A percentile compares a stretch with the other conserved stretches of the same genome.
Conservation (phyloP, 2,329 filamentous ascomycete species). For the Pseudocercospora pini-densiflorae region DNA sequence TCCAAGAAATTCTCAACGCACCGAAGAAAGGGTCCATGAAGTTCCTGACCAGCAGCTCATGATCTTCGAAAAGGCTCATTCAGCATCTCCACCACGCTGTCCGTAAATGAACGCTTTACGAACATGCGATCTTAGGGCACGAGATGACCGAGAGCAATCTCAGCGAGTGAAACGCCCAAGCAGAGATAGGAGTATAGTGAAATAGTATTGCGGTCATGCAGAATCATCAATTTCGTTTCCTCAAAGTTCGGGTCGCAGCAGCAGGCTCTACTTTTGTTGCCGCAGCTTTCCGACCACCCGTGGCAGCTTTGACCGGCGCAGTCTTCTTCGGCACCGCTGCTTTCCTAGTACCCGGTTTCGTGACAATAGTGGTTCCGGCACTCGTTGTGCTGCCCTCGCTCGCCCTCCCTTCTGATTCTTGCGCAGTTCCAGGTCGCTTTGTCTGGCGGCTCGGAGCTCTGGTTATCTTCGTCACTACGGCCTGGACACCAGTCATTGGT, state of each 20-base stretch:
- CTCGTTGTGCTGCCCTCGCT: constrained; percentile 68
- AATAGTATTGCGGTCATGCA: background rate
- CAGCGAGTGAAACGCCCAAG: background rate
- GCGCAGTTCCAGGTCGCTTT: constrained; percentile 48
- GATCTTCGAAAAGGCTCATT: background rate
- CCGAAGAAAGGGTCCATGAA: background rate
- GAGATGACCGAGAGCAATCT: background rate
- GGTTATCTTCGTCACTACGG: constrained; percentile 55
- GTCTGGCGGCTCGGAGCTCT: constrained; percentile 66
- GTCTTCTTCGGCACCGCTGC: constrained; percentile 23
- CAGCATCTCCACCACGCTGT: background rate
- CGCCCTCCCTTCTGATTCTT: constrained; percentile 32
- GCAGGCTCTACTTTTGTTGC: constrained; percentile 32
- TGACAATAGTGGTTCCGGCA: constrained; percentile 64
- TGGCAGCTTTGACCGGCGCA: constrained; percentile 41
- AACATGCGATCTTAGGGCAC: background rate
- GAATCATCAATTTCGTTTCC: constrained; percentile 36
- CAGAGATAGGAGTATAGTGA: background rate
- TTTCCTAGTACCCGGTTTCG: constrained; percentile 41
- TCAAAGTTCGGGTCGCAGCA: constrained; percentile 35
- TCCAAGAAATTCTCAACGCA: background rate
- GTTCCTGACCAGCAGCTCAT: background rate
- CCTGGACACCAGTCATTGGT: constrained; percentile 17
- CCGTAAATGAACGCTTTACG: background rate
- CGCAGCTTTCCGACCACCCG: constrained; percentile 49